phyloP scores from a whole-genome alignment of 2,329 filamentous ascomycete species.

The Colletotrichum plurivorum region DNA sequence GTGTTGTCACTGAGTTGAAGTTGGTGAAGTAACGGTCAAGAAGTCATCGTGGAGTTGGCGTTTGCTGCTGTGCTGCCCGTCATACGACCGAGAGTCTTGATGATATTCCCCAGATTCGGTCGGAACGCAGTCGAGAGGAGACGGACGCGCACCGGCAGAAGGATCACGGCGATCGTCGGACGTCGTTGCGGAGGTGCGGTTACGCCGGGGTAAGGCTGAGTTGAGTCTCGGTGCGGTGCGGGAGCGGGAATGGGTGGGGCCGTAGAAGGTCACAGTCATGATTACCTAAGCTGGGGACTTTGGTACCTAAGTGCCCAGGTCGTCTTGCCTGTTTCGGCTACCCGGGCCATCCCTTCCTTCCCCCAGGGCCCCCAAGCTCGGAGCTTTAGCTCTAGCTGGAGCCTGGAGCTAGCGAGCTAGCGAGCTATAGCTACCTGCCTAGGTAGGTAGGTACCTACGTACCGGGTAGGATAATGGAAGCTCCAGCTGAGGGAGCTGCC shows the following conservation, averaged over 20 bases:
- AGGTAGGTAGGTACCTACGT: background rate
- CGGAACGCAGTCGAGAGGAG: background rate
- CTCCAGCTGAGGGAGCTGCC: background rate
- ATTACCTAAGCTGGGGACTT: background rate
- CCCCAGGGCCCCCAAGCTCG: background rate
- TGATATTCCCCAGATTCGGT: no score
- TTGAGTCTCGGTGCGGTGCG: constrained; percentile 29
- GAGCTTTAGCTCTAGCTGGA: constrained; percentile 7
- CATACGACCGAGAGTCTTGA: background rate
- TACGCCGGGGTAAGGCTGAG: constrained; percentile 25
- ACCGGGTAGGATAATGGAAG: background rate
- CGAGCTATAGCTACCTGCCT: background rate
- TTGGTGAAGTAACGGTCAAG: constrained; percentile 10
- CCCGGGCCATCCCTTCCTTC: constrained; percentile 21
- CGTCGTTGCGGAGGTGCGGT: constrained; percentile 25
- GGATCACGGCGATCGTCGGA: background rate
- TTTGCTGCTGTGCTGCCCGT: background rate
- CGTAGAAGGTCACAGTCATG: background rate
- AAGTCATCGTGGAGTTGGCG: constrained; percentile 1
- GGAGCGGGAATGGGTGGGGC: background rate
- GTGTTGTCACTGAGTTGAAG: background rate
- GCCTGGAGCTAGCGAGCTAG: background rate
- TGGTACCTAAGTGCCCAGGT: background rate
- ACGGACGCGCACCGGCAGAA: background rate
- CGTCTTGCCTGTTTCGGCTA: constrained; percentile 19